Evolutionary conservation across 2,329 filamentous ascomycete genomes (phyloP), one percentile per base, ranked within the genome.

Genomic region (Leptosphaerulina australis): DNA sequence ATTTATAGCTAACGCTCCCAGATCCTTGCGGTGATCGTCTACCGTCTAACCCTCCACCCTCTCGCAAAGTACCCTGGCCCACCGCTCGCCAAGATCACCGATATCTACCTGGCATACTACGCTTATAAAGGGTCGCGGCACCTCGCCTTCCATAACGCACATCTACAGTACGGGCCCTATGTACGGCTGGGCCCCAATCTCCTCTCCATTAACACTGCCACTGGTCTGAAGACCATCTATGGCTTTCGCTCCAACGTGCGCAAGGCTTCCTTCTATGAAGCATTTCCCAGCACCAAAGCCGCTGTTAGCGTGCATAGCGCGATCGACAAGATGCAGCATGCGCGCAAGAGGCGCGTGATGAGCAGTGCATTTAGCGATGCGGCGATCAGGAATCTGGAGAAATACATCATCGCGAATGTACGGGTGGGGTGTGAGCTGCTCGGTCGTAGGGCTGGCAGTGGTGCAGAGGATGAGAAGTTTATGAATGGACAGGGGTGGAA

Each of bases 101-200:
- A 74, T 53, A 66, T 68, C 50, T 68, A 71, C 50, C 64, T 72
- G 15, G 66, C 72, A 22, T 92, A 89, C 70, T 85, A 91, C 60
- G 87, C 88, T 37, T 88, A 85, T 73, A 86, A 83, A 63, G 89
- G 88, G 43, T 85, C 88, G 59, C 81, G 88, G 1, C 88, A 92
- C 66, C 79, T 92, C 14, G 84, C 88, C 64, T 86, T 91, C 63
- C 85, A 85, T 76, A 78, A 81, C 22, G 78, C 87, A 60, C 90
- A 95, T 69, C 76, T 86, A 60, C 80, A 81, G 66, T 91, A 95
- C 64, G 88, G 88, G 1, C 55, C 57, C n/a, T 71, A 85, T 40
- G 87, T 93, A n/a, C 88, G 90, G 21, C 89, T 88, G 58, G 88
- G 88, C 0, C 90, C 90, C 34, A 90, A 91, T 71, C 84, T 83